phyloP scores from a whole-genome alignment of 192 early-diverging fungal species.

The Dimargaris verticillata region DNA sequence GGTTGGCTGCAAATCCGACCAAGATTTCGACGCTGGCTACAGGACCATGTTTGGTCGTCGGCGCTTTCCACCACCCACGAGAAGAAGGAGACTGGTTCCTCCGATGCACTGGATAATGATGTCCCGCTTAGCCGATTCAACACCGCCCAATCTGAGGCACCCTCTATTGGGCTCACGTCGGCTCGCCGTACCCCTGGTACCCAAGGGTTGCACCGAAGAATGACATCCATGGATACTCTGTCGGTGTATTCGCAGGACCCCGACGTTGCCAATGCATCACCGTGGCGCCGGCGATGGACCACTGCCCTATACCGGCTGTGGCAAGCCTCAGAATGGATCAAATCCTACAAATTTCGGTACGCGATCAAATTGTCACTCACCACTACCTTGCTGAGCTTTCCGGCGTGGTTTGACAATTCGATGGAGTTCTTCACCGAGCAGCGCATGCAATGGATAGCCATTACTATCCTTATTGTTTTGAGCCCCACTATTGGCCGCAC shows the following conservation, averaged over 20 bases:
- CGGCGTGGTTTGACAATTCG: background rate
- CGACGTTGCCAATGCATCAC: too few relatives aligned
- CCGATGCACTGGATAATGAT: too few relatives aligned
- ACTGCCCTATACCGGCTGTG: background rate
- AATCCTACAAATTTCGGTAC: background rate
- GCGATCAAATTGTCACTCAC: background rate
- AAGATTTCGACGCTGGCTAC: background rate
- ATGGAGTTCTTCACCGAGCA: background rate
- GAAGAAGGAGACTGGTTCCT: too few relatives aligned
- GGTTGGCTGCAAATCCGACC: background rate
- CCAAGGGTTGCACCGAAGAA: too few relatives aligned
- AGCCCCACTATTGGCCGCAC: conserved; percentile 5
- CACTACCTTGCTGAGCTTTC: background rate
- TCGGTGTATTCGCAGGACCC: too few relatives aligned
- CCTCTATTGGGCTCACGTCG: too few relatives aligned
- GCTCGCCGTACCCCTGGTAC: too few relatives aligned
- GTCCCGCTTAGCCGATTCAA: too few relatives aligned
- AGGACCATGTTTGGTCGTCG: too few relatives aligned
- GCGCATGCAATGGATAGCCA: background rate
- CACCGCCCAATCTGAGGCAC: too few relatives aligned
- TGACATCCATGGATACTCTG: too few relatives aligned
- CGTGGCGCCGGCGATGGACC: background rate
- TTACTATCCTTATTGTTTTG: background rate
- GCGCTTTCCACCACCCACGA: too few relatives aligned
- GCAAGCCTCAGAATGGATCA: background rate